phyloP scores from a whole-genome alignment of 345 rosid species.

The Gossypium stocksii region DNA sequence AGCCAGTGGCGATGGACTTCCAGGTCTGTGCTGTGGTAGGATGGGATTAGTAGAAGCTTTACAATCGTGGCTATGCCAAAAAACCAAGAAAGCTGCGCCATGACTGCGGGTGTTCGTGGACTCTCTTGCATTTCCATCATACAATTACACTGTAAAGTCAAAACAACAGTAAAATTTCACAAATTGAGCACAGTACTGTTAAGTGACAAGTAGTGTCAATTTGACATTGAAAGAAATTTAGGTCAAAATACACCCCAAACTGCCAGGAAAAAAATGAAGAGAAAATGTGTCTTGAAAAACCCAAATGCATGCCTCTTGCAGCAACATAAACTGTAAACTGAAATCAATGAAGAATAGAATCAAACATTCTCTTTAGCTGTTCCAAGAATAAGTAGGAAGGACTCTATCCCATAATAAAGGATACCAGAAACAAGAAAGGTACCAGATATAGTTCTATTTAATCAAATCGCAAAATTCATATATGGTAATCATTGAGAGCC shows the following conservation, averaged over 20 bases:
- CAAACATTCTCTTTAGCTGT: not conserved
- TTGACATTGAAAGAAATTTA: too few species aligned
- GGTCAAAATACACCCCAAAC: too few species aligned
- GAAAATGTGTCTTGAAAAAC: too few species aligned
- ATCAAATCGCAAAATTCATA: not conserved
- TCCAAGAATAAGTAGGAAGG: not conserved
- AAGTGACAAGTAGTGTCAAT: not conserved
- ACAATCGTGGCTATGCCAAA: slow-evolving; percentile 47
- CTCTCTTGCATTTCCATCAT: slow-evolving; percentile 17
- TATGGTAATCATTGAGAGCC: not conserved
- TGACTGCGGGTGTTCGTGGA: not conserved
- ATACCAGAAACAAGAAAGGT: not conserved
- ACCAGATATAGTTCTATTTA: not conserved
- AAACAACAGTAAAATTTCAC: not conserved
- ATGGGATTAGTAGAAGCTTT: slow-evolving; percentile 71
- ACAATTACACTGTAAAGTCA: not conserved
- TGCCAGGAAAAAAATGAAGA: too few species aligned
- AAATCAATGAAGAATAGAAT: not conserved
- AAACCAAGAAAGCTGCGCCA: slow-evolving; percentile 48
- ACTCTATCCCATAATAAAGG: not conserved
- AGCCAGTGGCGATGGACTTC: slow-evolving; percentile 98
- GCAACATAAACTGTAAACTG: not conserved
- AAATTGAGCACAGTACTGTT: not conserved
- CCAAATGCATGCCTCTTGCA: too few species aligned
- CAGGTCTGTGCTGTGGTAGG: slow-evolving; percentile 82